Evolutionary conservation across 2,329 filamentous ascomycete species (phyloP).

Genomic region (Chrysosporium queenslandicum): DNA sequence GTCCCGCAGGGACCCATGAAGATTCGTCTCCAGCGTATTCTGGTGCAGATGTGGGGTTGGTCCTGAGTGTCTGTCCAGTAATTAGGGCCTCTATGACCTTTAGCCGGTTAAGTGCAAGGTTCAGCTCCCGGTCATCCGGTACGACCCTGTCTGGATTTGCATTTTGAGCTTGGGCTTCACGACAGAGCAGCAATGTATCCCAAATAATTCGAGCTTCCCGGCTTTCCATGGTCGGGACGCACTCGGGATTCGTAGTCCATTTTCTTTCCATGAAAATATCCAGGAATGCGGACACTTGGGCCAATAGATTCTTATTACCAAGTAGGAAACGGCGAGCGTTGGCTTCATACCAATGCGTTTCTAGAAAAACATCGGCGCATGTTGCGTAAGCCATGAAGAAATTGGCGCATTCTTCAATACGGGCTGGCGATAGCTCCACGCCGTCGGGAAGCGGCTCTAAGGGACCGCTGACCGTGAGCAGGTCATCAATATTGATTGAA

Average conservation of each 20-base stretch:
- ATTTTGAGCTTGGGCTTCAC: conserved; percentile 28
- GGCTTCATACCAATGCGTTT: conserved; percentile 69
- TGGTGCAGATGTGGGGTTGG: conserved; percentile 36
- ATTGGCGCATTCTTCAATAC: conserved; percentile 57
- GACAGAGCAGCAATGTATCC: conserved; percentile 48
- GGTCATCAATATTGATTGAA: conserved; percentile 63
- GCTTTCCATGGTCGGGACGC: conserved; percentile 37
- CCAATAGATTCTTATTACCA: conserved; percentile 49
- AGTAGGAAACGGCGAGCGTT: conserved; percentile 46
- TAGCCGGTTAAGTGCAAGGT: conserved; percentile 59
- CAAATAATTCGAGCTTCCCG: conserved; percentile 53
- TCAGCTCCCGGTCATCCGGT: conserved; percentile 47
- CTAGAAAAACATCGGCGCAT: conserved; percentile 65
- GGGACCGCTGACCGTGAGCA: conserved; percentile 54
- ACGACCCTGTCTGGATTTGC: conserved; percentile 24
- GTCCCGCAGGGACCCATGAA: conserved; percentile 4
- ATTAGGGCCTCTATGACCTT: conserved; percentile 67
- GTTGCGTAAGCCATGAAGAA: conserved; percentile 68
- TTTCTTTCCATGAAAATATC: conserved; percentile 36
- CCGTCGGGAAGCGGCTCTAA: conserved; percentile 48
- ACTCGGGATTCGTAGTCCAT: conserved; percentile 28
- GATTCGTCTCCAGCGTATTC: conserved; percentile 16
- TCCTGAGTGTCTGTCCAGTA: conserved; percentile 55
- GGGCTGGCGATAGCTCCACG: conserved; percentile 37
- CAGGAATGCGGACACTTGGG: conserved; percentile 58